These are phyloP conservation scores for Lepidopterella palustris DNA, from an alignment of 495 filamentous ascomycete genomes.

Conservation along the genomic window DNA sequence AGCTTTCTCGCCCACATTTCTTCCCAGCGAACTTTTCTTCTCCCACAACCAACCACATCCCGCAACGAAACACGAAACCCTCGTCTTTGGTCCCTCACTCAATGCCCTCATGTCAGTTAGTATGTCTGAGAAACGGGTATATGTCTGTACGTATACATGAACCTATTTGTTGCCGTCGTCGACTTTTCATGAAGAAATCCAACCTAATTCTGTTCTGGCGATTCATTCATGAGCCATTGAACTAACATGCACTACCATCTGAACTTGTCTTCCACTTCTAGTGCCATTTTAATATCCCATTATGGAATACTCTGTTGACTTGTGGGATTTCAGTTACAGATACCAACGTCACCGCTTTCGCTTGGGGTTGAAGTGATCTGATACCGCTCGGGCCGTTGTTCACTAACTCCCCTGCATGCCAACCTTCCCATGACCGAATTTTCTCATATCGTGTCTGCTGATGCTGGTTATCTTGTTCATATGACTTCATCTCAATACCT, in stretches of 20 bases:
- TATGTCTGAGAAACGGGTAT: not conserved
- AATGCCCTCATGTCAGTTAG: not conserved
- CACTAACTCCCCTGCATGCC: too few relatives aligned
- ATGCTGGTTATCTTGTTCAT: too few relatives aligned
- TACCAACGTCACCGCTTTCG: too few relatives aligned
- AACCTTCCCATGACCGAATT: too few relatives aligned
- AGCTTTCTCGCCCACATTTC: not conserved
- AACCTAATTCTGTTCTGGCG: conserved; percentile 54
- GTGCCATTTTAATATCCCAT: not conserved
- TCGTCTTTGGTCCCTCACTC: not conserved
- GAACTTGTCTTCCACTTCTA: conserved; percentile 47
- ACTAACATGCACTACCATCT: conserved; percentile 99
- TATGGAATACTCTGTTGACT: not conserved
- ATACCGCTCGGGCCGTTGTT: too few relatives aligned
- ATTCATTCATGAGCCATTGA: conserved; percentile 77
- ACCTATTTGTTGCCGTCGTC: not conserved
- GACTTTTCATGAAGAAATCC: conserved; percentile 22
- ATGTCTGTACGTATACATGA: conserved; percentile 5
- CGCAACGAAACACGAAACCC: not conserved
- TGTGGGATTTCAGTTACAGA: conserved; percentile 5
- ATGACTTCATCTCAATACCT: too few relatives aligned
- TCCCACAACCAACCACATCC: not conserved
- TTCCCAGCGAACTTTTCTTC: conserved; percentile 22
- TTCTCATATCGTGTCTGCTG: too few relatives aligned
- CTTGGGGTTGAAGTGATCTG: too few relatives aligned